These are phyloP conservation scores for Deinandra increscens DNA, from an alignment of 129 eudicot genomes.

Conservation along the genomic window DNA sequence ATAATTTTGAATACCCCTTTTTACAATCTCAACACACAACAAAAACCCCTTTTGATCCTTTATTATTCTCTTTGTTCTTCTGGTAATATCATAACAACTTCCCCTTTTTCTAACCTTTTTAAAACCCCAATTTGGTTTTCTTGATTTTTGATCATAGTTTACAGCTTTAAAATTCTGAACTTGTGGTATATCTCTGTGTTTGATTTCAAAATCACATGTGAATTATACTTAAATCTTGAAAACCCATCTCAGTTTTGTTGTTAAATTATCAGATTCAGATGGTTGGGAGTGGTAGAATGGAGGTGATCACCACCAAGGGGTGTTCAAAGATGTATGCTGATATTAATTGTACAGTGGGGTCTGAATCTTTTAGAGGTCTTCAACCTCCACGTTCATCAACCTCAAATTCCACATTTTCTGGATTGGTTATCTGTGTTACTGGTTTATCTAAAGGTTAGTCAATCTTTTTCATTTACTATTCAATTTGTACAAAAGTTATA, in stretches of 20 bases:
- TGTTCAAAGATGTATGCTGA: conserved; percentile 69
- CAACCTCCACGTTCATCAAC: conserved; percentile 42
- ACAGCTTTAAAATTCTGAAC: conserved; percentile 1
- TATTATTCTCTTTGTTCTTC: conserved; percentile 29
- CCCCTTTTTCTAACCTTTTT: conserved; percentile 26
- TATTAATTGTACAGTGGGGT: conserved; percentile 35
- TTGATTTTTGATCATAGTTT: conserved; percentile 6
- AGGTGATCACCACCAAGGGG: conserved; percentile 61
- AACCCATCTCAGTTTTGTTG: conserved; percentile 12
- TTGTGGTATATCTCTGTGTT: not conserved
- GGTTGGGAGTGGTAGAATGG: conserved; percentile 51
- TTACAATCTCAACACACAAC: conserved; percentile 2
- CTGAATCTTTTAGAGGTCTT: conserved; percentile 38
- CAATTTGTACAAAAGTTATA: not conserved
- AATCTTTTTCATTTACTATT: conserved; percentile 8
- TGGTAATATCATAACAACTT: not conserved
- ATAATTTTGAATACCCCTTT: conserved; percentile 30
- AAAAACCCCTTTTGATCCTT: conserved; percentile 12
- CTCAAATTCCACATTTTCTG: conserved; percentile 55
- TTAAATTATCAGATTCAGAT: conserved; percentile 17
- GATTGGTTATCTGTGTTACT: conserved; percentile 83
- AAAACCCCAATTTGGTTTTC: conserved; percentile 12
- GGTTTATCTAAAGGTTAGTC: conserved; percentile 82
- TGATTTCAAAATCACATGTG: conserved; percentile 12
- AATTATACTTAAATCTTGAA: conserved; percentile 12